These are phyloP conservation scores for Cruciata laevipes DNA, from an alignment of 257 asterid genomes.

Conservation along the genomic window DNA sequence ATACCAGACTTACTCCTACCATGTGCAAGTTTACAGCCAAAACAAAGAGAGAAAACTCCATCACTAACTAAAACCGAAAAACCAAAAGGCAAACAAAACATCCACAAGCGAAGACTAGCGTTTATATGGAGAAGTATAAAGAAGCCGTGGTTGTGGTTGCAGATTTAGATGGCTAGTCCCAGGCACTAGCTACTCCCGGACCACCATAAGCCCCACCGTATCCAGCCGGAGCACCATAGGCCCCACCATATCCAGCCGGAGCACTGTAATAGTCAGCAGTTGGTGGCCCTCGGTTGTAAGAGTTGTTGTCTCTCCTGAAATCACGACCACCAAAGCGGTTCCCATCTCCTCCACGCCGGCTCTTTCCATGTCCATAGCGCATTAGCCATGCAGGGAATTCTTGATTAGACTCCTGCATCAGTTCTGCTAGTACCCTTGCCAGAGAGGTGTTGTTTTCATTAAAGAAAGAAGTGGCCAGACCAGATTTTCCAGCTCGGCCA, in stretches of 20 bases:
- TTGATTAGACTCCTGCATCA: conserved; percentile 95
- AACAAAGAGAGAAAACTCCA: conserved; percentile 12
- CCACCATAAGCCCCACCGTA: conserved; percentile 52
- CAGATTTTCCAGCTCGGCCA: conserved; percentile 89
- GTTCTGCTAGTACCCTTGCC: conserved; percentile 66
- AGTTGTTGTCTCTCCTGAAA: conserved; percentile 57
- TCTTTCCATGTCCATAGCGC: conserved; percentile 48
- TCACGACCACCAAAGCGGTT: conserved; percentile 73
- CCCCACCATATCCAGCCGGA: conserved; percentile 20
- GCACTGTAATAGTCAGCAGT: conserved; percentile 26
- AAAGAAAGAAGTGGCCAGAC: conserved; percentile 89
- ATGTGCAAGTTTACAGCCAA: conserved; percentile 16
- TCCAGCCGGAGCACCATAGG: conserved; percentile 43
- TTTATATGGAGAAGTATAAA: not conserved
- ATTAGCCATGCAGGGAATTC: conserved; percentile 93
- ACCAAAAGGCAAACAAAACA: not conserved
- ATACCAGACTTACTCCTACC: conserved; percentile 27
- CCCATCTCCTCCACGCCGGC: conserved; percentile 59
- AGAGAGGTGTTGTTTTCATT: conserved; percentile 68
- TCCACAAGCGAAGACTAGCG: conserved; percentile 15
- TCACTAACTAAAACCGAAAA: conserved; percentile 2
- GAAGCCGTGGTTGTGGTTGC: not conserved
- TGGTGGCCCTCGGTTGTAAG: conserved; percentile 45
- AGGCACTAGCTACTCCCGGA: conserved; percentile 60
- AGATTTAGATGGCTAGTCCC: conserved; percentile 46